Percentiles rank a stretch among this genome's conserved stretches.
These are phyloP conservation scores for Nephelium lappaceum DNA, from an alignment of 345 rosid genomes.

Conservation along the genomic window DNA sequence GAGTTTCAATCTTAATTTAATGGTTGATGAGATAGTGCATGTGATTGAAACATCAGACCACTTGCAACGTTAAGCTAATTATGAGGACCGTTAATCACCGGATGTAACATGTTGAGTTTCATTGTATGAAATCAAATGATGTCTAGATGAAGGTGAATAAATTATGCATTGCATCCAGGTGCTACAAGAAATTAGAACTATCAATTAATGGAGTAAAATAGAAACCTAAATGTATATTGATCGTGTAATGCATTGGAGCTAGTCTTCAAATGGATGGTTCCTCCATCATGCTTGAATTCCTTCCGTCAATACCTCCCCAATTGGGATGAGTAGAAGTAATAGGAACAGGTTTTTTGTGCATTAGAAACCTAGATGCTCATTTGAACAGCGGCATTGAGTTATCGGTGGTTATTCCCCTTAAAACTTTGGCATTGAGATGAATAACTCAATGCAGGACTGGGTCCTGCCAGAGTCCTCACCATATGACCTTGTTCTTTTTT, in stretches of 20 bases:
- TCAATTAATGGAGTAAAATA: neutral
- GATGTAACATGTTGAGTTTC: neutral
- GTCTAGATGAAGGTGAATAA: neutral
- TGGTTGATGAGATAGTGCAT: neutral
- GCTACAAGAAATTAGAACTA: neutral
- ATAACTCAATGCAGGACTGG: neutral
- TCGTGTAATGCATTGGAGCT: neutral
- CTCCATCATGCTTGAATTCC: conserved; percentile 13
- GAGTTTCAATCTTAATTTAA: neutral
- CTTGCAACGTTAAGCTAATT: neutral
- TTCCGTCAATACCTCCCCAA: neutral
- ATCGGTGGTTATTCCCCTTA: neutral
- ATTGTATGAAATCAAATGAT: neutral
- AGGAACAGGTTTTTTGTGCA: neutral
- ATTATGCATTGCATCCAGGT: neutral
- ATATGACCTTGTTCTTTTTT: neutral
- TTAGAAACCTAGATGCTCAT: neutral
- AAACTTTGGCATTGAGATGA: neutral
- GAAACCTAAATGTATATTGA: neutral
- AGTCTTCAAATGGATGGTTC: conserved; percentile 2
- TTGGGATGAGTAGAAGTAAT: neutral
- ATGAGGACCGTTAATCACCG: neutral
- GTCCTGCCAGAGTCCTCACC: neutral
- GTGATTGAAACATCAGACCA: neutral
- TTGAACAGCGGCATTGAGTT: neutral